A percentile compares a stretch with the other conserved stretches of the same genome.
phyloP scores from a whole-genome alignment of 345 rosid genomes.

The Citrus trifoliata region DNA sequence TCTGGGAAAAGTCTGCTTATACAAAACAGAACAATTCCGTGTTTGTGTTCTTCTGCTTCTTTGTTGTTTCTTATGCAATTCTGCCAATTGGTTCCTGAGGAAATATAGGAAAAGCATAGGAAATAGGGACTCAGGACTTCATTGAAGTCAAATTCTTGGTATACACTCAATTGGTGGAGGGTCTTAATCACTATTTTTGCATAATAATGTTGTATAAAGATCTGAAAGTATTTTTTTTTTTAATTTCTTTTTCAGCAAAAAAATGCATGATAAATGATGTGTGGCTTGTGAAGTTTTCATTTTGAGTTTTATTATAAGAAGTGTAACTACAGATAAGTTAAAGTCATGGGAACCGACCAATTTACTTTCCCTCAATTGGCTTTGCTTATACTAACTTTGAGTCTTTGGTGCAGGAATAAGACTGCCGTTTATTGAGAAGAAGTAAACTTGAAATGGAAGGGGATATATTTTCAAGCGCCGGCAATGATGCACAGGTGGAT shows the following conservation, averaged over 20 bases:
- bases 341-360: background rate
- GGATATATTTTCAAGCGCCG: slow-evolving; percentile 52
- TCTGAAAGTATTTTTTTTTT: background rate
- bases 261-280: background rate
- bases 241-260: background rate
- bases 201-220: background rate
- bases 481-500: slow-evolving; percentile 58
- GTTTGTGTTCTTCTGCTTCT: background rate
- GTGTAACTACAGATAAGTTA: background rate
- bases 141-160: background rate
- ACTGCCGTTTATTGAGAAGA: background rate
- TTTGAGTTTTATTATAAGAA: background rate
- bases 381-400: background rate
- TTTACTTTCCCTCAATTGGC: background rate
- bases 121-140: background rate
- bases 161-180: background rate
- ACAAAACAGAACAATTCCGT: background rate
- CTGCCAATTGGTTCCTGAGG: slow-evolving; percentile 15
- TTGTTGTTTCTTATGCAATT: background rate
- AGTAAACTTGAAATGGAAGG: slow-evolving; percentile 58
- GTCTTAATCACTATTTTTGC: background rate
- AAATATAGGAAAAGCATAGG: slow-evolving; percentile 12
- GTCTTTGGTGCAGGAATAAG: slow-evolving; percentile 8
- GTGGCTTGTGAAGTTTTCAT: background rate
- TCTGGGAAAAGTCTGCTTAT: background rate